Evolutionary conservation across 1,284 basidiomycete species (phyloP).

Genomic region (Leccinum holopus): DNA sequence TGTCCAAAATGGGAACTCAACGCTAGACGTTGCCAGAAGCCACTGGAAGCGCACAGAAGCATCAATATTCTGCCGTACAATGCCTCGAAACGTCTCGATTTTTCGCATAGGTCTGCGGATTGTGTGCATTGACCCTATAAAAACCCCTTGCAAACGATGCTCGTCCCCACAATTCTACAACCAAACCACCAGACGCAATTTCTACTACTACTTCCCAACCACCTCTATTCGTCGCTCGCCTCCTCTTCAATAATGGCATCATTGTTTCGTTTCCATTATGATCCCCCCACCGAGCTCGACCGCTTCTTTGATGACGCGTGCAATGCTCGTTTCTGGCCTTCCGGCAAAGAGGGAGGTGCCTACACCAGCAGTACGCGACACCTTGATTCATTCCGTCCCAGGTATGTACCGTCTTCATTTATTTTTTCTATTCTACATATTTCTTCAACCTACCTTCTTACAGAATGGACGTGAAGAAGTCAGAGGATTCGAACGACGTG

Average conservation of each 20-base stretch:
- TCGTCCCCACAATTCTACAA: background rate
- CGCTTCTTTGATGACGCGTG: slow-evolving; percentile 47
- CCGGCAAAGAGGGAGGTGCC: background rate
- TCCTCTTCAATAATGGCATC: slow-evolving; percentile 24
- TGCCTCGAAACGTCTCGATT: background rate
- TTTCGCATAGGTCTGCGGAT: background rate
- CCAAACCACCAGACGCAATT: background rate
- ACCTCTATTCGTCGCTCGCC: background rate
- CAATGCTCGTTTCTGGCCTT: slow-evolving; percentile 15
- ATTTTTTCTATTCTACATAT: too few relatives aligned
- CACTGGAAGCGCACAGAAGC: background rate
- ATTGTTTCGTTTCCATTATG: slow-evolving; percentile 38
- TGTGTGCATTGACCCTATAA: background rate
- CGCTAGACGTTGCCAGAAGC: background rate
- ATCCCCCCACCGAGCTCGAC: slow-evolving; percentile 48
- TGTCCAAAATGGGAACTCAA: background rate
- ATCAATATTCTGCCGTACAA: background rate
- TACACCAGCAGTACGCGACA: background rate
- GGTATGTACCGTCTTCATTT: background rate
- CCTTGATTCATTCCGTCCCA: slow-evolving; percentile 17
- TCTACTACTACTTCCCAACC: background rate
- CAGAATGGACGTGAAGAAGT: slow-evolving; percentile 33
- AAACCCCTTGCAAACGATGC: background rate
- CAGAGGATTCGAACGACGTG: slow-evolving; percentile 33
- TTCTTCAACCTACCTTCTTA: too few relatives aligned